These are phyloP conservation scores for Amanita rubescens DNA, from an alignment of 768 basidiomycete species.

Conservation along the genomic window DNA sequence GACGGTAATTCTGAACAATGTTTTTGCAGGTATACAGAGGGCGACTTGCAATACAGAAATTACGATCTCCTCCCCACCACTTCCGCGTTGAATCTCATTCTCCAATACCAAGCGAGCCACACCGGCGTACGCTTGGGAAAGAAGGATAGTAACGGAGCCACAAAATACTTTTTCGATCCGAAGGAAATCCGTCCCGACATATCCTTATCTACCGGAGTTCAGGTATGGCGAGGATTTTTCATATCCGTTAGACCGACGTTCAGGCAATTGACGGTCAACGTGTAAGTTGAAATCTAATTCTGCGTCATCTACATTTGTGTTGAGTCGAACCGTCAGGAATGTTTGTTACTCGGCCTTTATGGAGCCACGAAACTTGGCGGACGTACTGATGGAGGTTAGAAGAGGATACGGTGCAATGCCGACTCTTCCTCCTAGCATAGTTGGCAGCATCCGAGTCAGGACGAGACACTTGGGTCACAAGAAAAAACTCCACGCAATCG, in stretches of 20 bases:
- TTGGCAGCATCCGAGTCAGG: constrained; percentile 5
- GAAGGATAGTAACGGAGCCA: constrained; percentile 13
- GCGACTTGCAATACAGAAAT: constrained; percentile 32
- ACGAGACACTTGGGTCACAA: constrained; percentile 5
- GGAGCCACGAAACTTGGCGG: constrained; percentile 53
- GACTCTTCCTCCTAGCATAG: background rate
- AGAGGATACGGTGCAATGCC: constrained; percentile 34
- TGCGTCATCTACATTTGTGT: background rate
- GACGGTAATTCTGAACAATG: background rate
- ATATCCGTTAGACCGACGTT: constrained; percentile 41
- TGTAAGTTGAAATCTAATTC: constrained; percentile 23
- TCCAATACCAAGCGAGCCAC: constrained; percentile 40
- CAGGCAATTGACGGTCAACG: constrained; percentile 47
- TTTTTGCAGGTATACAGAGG: constrained; percentile 44
- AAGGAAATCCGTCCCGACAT: constrained; percentile 13
- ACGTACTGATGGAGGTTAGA: constrained; percentile 45
- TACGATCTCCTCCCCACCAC: constrained; percentile 44
- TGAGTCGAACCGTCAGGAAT: constrained; percentile 25
- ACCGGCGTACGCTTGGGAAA: constrained; percentile 46
- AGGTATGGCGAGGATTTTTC: constrained; percentile 40
- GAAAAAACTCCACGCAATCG: constrained; percentile 5
- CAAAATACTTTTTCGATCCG: constrained; percentile 47
- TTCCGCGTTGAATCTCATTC: constrained; percentile 51
- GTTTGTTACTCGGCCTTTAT: constrained; percentile 52
- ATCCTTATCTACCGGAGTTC: constrained; percentile 27